A percentile compares a stretch with the other conserved stretches of the same genome.
These are phyloP conservation scores for Lentinus tigrinus DNA, from an alignment of 768 basidiomycete species.

Conservation along the genomic window DNA sequence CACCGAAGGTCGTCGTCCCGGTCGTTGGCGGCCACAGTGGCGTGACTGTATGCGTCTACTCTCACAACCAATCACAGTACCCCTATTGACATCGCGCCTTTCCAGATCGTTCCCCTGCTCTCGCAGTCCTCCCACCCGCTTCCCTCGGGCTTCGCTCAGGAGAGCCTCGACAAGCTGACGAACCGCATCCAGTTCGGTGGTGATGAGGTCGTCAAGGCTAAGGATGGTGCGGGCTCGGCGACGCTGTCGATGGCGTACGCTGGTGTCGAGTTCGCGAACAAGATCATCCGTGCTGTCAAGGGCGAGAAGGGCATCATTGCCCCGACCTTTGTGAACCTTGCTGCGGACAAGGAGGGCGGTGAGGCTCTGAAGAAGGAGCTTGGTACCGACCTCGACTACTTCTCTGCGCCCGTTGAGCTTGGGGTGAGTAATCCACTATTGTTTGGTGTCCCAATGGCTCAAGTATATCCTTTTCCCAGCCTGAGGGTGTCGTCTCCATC, in stretches of 20 bases:
- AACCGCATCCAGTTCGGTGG: slow-evolving; percentile 94
- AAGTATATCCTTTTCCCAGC: slow-evolving; percentile 39
- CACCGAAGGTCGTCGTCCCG: slow-evolving; percentile 70
- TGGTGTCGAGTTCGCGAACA: slow-evolving; percentile 84
- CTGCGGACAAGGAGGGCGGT: slow-evolving; percentile 67
- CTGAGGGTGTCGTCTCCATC: slow-evolving; percentile 82
- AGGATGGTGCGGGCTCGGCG: slow-evolving; percentile 90
- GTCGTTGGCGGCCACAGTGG: slow-evolving; percentile 96
- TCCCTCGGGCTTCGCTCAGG: slow-evolving; percentile 50
- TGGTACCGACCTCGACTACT: slow-evolving; percentile 76
- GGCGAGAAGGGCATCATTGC: slow-evolving; percentile 87
- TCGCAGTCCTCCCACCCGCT: slow-evolving; percentile 85
- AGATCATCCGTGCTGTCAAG: slow-evolving; percentile 79
- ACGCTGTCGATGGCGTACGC: slow-evolving; percentile 98
- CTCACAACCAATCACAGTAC: neutral
- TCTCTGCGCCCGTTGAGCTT: slow-evolving; percentile 86
- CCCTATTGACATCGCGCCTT: neutral
- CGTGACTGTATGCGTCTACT: slow-evolving; percentile 61
- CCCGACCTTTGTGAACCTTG: slow-evolving; percentile 82
- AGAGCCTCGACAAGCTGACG: slow-evolving; percentile 57
- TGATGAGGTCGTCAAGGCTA: slow-evolving; percentile 98
- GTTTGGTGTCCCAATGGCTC: neutral
- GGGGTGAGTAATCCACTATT: slow-evolving; percentile 51
- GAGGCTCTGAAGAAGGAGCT: slow-evolving; percentile 79
- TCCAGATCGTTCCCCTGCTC: slow-evolving; percentile 87